Percentiles rank a stretch among this genome's conserved stretches.
Conservation (phyloP, 805 yeast species). For the Ogataea chonburiensis region DNA sequence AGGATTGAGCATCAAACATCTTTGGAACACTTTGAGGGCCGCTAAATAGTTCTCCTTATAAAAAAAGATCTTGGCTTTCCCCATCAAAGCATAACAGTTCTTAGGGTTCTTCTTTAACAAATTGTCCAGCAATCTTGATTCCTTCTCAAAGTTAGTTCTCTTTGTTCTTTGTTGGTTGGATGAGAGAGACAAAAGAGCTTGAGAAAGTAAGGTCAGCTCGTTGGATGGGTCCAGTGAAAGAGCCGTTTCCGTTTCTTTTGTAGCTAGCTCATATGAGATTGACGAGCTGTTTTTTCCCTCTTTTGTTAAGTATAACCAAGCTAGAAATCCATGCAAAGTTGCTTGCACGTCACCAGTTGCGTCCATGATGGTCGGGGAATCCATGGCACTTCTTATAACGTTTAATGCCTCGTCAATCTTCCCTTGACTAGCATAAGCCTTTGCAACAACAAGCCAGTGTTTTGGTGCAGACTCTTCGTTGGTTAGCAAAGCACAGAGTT, state of each 20-base stretch:
- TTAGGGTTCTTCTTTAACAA: conserved; percentile 53
- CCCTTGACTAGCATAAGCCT: conserved; percentile 69
- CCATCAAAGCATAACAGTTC: conserved; percentile 74
- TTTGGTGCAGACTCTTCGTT: conserved; percentile 74
- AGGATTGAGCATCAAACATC: conserved; percentile 74
- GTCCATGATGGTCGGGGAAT: conserved; percentile 31
- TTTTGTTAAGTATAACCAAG: conserved; percentile 67
- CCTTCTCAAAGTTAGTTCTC: conserved; percentile 64
- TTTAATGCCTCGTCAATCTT: conserved; percentile 60
- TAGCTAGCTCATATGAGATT: conserved; percentile 29
- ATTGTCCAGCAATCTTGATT: conserved; percentile 65
- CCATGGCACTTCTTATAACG: conserved; percentile 61
- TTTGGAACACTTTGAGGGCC: conserved; percentile 82
- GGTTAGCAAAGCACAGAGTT: conserved; percentile 71
- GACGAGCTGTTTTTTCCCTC: conserved; percentile 32
- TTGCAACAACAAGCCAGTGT: conserved; percentile 83
- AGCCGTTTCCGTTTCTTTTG: conserved; percentile 42
- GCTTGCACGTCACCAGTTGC: conserved; percentile 43
- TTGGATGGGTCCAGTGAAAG: conserved; percentile 44
- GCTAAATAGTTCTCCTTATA: conserved; percentile 67
- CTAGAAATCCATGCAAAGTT: conserved; percentile 57
- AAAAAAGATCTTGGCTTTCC: conserved; percentile 79
- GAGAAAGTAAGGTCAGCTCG: conserved; percentile 57
- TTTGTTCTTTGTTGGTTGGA: conserved; percentile 64
- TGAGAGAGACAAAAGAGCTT: conserved; percentile 61